Percentiles rank a stretch among this genome's conserved stretches.
phyloP scores from a whole-genome alignment of 305 asterid genomes.

The Rubia peregrina region DNA sequence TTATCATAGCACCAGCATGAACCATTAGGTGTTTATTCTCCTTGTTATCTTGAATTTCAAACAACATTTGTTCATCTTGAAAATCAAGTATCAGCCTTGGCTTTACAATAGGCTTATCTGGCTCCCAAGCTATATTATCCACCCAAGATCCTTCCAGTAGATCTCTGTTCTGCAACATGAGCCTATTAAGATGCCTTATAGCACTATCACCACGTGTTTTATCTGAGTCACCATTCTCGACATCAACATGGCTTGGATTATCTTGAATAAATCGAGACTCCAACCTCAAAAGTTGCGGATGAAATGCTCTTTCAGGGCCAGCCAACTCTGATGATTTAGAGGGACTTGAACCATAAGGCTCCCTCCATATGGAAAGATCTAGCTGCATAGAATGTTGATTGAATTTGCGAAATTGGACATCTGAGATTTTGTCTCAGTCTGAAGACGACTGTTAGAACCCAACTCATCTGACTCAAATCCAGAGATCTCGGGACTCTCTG shows the following conservation, averaged over 20 bases:
- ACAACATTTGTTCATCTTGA: slow-evolving; percentile 98
- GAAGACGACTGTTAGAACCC: slow-evolving; percentile 40
- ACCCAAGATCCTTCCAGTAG: slow-evolving; percentile 82
- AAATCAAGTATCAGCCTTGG: slow-evolving; percentile 88
- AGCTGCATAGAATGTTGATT: slow-evolving; percentile 32
- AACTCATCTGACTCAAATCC: slow-evolving; percentile 67
- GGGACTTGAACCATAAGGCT: slow-evolving; percentile 55
- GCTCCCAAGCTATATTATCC: slow-evolving; percentile 82
- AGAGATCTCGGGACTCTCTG: slow-evolving; percentile 78
- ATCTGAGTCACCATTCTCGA: slow-evolving; percentile 39
- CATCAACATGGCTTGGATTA: slow-evolving; percentile 28
- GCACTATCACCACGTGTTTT: slow-evolving; percentile 41
- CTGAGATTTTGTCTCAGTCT: slow-evolving; percentile 25
- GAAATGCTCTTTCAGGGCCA: slow-evolving; percentile 32
- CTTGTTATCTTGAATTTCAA: slow-evolving; percentile 68
- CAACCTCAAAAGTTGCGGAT: slow-evolving; percentile 87
- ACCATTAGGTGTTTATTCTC: slow-evolving; percentile 57
- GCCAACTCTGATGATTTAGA: slow-evolving; percentile 25
- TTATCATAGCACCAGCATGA: slow-evolving; percentile 96
- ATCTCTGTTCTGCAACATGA: slow-evolving; percentile 68
- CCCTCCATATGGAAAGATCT: slow-evolving; percentile 40
- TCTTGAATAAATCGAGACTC: slow-evolving; percentile 50
- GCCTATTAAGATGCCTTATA: slow-evolving; percentile 63
- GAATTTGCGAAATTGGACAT: slow-evolving; percentile 30
- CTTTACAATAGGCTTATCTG: slow-evolving; percentile 48